Evolutionary conservation across 768 basidiomycete genomes (phyloP), one percentile per base, ranked within the genome.

Genomic region (Phaffia tasmanica): DNA sequence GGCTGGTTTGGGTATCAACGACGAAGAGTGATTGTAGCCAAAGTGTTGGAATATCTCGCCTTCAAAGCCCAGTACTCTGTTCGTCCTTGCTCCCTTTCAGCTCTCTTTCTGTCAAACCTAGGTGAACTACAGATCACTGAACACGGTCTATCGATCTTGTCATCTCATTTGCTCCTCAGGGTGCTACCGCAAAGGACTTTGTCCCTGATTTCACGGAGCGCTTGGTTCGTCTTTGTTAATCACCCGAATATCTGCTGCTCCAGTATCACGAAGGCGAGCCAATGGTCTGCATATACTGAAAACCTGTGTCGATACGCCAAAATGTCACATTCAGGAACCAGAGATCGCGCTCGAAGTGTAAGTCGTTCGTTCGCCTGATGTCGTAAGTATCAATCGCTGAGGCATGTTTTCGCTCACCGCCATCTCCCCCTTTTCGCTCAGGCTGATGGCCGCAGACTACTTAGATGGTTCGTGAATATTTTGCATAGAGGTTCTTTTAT

Each of bases 261-360:
- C 35, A 42, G n/a, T n/a, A n/a, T n/a, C n/a, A 42, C 35, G 6
- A 42, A 42, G 35, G 6, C 6, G 11, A 42, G 35, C 35, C 11
- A 42, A 42, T 11, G 35, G 35, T 11, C 11, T 11, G 35, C 35
- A 42, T 42, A 42, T 42, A 42, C 4, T 42, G 35, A 11, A 5
- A 42, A 42, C 14, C 25, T 46, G 11, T 6, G 23, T 23, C 18
- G 1, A 18, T 11, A 16, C 54, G 49, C 18, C 0, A 16, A 11
- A 21, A 3, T 56, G 14, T 46, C 5, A 3, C 2, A 1, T 18
- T 0, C 25, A 56, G 63, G 54, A 85, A 1, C 88, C 88, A 0
- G 91, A 94, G 75, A 82, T 95, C 56, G 87, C 88, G 0, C 77
- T 97, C 7, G 92, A 95, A 75, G 76, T 94, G 92, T 95, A 71